Percentiles rank a stretch among this genome's conserved stretches.
These are phyloP conservation scores for Amoebophrya sp. DNA, from an alignment of 169 alveolate species.

Conservation along the genomic window DNA sequence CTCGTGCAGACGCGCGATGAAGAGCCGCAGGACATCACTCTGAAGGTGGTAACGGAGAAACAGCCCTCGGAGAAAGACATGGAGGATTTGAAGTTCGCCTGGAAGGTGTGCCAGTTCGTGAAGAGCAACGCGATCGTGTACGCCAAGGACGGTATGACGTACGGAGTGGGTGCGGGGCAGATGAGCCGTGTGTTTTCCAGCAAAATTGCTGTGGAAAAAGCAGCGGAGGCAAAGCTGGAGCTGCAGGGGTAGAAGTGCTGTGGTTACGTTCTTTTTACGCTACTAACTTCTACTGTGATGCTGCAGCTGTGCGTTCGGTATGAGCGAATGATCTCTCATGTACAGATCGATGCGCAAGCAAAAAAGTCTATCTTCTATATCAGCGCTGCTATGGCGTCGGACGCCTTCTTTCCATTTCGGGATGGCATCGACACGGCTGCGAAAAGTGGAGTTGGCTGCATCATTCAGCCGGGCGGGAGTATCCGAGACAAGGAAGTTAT, in stretches of 20 bases:
- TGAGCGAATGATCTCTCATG: too few species aligned
- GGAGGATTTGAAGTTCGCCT: background rate
- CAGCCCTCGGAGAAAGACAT: background rate
- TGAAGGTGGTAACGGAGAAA: background rate
- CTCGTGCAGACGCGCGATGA: background rate
- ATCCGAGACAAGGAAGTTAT: constrained; percentile 34
- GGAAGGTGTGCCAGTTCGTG: background rate
- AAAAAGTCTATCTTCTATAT: too few species aligned
- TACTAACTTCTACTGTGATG: too few species aligned
- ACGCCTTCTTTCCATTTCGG: constrained; percentile 50
- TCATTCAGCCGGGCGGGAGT: constrained; percentile 45
- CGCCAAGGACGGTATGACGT: constrained; percentile 23
- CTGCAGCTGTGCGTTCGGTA: too few species aligned
- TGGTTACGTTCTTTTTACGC: too few species aligned
- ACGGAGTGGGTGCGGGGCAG: constrained; percentile 50
- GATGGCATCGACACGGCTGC: constrained; percentile 35
- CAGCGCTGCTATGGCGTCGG: constrained; percentile 32
- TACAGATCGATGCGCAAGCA: too few species aligned
- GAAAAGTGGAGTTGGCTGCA: constrained; percentile 30
- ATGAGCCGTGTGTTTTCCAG: constrained; percentile 32
- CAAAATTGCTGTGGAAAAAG: background rate
- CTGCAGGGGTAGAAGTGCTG: background rate
- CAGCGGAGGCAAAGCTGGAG: background rate
- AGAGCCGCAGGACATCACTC: background rate
- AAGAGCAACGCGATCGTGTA: constrained; percentile 16